Evolutionary conservation across 371 early-diverging fungal genomes (phyloP).

Genomic region (Syncephalis plumigaleata): DNA sequence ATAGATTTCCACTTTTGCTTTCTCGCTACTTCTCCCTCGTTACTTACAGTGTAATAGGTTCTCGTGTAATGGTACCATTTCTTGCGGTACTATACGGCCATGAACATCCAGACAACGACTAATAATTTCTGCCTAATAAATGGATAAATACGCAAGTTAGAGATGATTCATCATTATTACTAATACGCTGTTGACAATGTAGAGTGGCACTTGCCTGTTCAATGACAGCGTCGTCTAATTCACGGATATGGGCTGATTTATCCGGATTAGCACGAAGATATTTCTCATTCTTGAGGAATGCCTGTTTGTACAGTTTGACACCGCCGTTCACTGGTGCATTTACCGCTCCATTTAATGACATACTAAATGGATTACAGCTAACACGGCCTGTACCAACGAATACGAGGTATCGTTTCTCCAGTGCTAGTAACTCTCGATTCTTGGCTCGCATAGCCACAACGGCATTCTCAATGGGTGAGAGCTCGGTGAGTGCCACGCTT

Average conservation of each 20-base stretch:
- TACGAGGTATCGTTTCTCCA: conserved; percentile 31
- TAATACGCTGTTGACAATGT: not conserved
- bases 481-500: conserved; percentile 21
- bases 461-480: conserved; percentile 68
- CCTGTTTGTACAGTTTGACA: conserved; percentile 50
- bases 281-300: conserved; percentile 31
- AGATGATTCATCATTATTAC: not conserved
- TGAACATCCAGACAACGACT: conserved; percentile 43
- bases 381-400: conserved; percentile 12
- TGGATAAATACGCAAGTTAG: too few relatives aligned
- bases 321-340: conserved; percentile 83
- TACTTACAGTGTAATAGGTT: conserved; percentile 40
- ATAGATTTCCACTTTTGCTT: too few relatives aligned
- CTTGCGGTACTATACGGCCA: conserved; percentile 33
- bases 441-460: conserved; percentile 50
- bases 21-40: too few relatives aligned
- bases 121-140: conserved; percentile 43
- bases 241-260: conserved; percentile 21
- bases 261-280: conserved; percentile 23
- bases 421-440: conserved; percentile 31
- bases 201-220: conserved; percentile 28
- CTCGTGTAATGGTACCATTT: conserved; percentile 61
- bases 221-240: conserved; percentile 35
- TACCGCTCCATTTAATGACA: conserved; percentile 67
- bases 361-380: conserved; percentile 56